A percentile compares a stretch with the other conserved stretches of the same genome.
Evolutionary conservation across 345 rosid species (phyloP).

Genomic region (Crucihimalaya himalaica): DNA sequence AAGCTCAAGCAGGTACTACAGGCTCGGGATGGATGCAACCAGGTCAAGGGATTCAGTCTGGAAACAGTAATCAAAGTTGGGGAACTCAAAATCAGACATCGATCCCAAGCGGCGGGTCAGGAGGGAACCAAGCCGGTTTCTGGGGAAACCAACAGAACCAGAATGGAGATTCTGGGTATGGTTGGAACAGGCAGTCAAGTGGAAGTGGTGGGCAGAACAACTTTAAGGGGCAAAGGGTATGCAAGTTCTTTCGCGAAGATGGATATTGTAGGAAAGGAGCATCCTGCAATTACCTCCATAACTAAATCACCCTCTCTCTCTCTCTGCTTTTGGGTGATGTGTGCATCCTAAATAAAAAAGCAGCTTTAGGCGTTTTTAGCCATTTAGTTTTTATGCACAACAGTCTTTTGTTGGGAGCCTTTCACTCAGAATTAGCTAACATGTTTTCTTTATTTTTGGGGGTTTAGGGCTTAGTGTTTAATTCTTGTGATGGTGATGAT

Average conservation of each 20-base stretch:
- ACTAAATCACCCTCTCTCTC: constrained; percentile 32
- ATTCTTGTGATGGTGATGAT: constrained; percentile 13
- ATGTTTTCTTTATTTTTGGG: constrained; percentile 17
- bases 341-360: background rate
- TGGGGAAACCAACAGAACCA: constrained; percentile 63
- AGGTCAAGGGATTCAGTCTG: constrained; percentile 49
- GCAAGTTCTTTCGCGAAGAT: constrained; percentile 48
- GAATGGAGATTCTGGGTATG: constrained; percentile 61
- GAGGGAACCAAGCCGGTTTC: constrained; percentile 46
- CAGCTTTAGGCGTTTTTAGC: constrained; percentile 20
- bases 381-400: constrained; percentile 9
- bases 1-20: constrained; percentile 41
- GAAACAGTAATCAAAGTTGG: constrained; percentile 52
- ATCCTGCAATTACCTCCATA: constrained; percentile 67
- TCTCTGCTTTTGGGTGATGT: constrained; percentile 14
- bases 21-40: constrained; percentile 56
- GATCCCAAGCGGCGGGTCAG: constrained; percentile 50
- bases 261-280: constrained; percentile 82
- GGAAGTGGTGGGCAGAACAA: constrained; percentile 33
- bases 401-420: constrained; percentile 19
- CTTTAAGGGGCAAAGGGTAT: constrained; percentile 58
- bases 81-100: constrained; percentile 38
- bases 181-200: constrained; percentile 50
- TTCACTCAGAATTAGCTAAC: constrained; percentile 30
- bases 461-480: constrained; percentile 16